Evolutionary conservation across 371 early-diverging fungal species (phyloP), one percentile per base, ranked within the genome.

Genomic region (Mucor sp.): DNA sequence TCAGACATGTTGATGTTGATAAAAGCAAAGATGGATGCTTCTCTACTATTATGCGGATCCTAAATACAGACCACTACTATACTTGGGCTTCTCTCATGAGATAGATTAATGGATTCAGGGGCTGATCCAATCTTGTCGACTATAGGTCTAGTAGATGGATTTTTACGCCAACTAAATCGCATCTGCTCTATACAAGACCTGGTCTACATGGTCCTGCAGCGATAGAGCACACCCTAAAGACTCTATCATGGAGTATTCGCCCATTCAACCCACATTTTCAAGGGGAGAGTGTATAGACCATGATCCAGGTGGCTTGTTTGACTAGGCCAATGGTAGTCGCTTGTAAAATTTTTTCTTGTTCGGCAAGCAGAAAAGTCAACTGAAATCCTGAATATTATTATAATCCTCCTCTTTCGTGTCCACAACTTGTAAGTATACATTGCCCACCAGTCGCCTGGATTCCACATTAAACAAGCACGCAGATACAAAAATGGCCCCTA

Each of bases 401-500:
- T 28, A 19, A 32, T 57, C 57, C 57, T 57, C 57, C 57, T 57
- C 57, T 57, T 57, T 57, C 57, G 57, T 57, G 57, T 57, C 57
- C 33, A 57, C 57, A 57, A 57, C 57, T 33, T 57, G 57, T 57
- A 57, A 57, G 53, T 53, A 27, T 15, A 53, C 53, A 53, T 53
- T 53, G n/a, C n/a, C n/a, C n/a, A n/a, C n/a, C n/a, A n/a, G n/a
- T n/a, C n/a, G n/a, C n/a, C n/a, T n/a, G n/a, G n/a, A n/a, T n/a
- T n/a, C n/a, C n/a, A n/a, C n/a, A n/a, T n/a, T n/a, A n/a, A n/a
- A n/a, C n/a, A n/a, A n/a, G n/a, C n/a, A n/a, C n/a, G n/a, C n/a
- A n/a, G n/a, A n/a, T n/a, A n/a, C n/a, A 63, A 69, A 65, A 75
- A 85, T 81, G 84, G 84, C 83, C 56, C 82, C 83, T 65, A 67